Evolutionary conservation across 805 yeast genomes (phyloP).

Genomic region (Metschnikowia continentalis): DNA sequence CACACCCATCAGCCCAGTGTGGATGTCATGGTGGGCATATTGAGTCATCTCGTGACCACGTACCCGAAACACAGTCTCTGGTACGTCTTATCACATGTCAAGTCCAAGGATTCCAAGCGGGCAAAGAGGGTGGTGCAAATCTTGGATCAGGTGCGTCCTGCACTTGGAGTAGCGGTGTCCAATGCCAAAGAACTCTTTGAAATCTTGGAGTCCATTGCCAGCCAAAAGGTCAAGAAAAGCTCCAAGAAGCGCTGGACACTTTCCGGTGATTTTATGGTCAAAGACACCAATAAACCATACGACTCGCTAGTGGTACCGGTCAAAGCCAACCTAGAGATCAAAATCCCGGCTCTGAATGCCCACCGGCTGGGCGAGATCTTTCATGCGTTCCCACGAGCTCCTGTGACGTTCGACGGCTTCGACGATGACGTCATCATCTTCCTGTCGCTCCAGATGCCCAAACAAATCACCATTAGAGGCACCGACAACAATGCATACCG

Average conservation of each 20-base stretch:
- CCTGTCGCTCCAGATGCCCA: conserved; percentile 83
- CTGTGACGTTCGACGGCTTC: conserved; percentile 54
- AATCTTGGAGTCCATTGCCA: conserved; percentile 42
- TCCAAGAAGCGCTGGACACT: conserved; percentile 34
- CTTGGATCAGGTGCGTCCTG: conserved; percentile 16
- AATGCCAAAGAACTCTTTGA: conserved; percentile 36
- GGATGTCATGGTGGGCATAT: conserved; percentile 51
- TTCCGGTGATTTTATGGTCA: conserved; percentile 38
- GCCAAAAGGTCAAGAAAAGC: conserved; percentile 32
- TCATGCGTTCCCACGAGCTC: conserved; percentile 44
- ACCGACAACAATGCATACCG: conserved; percentile 72
- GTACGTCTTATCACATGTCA: conserved; percentile 68
- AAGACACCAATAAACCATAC: conserved; percentile 26
- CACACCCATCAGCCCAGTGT: conserved; percentile 58
- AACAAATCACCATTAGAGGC: conserved; percentile 70
- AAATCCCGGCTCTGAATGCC: conserved; percentile 45
- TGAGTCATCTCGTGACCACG: conserved; percentile 50
- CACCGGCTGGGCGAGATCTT: conserved; percentile 24
- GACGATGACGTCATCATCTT: conserved; percentile 67
- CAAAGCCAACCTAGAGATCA: conserved; percentile 61
- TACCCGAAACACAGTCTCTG: conserved; percentile 88
- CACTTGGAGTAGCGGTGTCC: conserved; percentile 16
- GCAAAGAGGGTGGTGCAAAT: conserved; percentile 25
- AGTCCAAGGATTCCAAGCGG: conserved; percentile 45
- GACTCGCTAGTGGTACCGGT: conserved; percentile 68